Conservation (phyloP, 495 filamentous ascomycete genomes). For the Aspergillus bertholletiae region DNA sequence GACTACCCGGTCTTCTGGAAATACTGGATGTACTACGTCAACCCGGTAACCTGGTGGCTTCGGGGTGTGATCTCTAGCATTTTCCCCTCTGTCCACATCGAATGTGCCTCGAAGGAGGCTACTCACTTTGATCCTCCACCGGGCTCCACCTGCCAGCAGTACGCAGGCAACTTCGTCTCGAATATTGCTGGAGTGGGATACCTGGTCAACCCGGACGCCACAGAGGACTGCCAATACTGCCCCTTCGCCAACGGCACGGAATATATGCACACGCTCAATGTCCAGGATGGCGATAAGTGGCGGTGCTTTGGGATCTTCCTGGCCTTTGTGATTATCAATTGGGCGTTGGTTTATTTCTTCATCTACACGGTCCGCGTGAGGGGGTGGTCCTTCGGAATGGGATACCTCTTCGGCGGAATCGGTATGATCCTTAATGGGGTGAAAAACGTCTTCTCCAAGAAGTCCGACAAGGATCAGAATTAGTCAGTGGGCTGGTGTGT, state of each 20-base stretch:
- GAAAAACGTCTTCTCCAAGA: slow-evolving; percentile 38
- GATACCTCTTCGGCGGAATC: slow-evolving; percentile 48
- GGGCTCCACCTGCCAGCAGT: slow-evolving; percentile 59
- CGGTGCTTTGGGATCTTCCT: slow-evolving; percentile 75
- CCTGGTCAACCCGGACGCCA: slow-evolving; percentile 55
- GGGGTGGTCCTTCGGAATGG: slow-evolving; percentile 71
- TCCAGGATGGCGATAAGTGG: slow-evolving; percentile 65
- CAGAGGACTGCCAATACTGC: slow-evolving; percentile 69
- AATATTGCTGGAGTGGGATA: slow-evolving; percentile 48
- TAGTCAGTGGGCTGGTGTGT: neutral
- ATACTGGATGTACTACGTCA: slow-evolving; percentile 76
- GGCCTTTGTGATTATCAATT: slow-evolving; percentile 73
- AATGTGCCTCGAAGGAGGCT: slow-evolving; percentile 56
- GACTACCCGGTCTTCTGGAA: slow-evolving; percentile 69
- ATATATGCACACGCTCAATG: slow-evolving; percentile 67
- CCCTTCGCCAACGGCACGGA: slow-evolving; percentile 60
- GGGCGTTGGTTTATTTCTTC: slow-evolving; percentile 79
- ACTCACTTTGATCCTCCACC: slow-evolving; percentile 64
- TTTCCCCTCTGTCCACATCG: slow-evolving; percentile 50
- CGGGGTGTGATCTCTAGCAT: slow-evolving; percentile 66
- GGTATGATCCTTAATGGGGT: slow-evolving; percentile 44
- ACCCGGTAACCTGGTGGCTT: slow-evolving; percentile 69
- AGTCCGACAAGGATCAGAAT: slow-evolving; percentile 5
- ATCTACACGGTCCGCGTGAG: slow-evolving; percentile 73
- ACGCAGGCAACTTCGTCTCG: slow-evolving; percentile 53